Evolutionary conservation across 2,329 filamentous ascomycete species (phyloP).

Genomic region (Tolypocladium inflatum): DNA sequence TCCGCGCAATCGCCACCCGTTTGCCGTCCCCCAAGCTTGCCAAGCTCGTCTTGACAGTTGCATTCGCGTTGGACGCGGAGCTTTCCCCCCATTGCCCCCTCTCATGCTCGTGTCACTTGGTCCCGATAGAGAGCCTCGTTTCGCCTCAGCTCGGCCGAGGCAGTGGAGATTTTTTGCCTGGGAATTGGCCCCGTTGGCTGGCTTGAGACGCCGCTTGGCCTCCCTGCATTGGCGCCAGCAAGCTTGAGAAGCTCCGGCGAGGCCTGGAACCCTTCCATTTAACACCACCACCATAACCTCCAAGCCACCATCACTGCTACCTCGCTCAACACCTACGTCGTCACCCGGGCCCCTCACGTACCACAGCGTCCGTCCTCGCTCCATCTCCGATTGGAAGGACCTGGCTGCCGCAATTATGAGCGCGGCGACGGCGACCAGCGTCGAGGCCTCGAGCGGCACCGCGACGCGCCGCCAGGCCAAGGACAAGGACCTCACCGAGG

Average conservation of each 20-base stretch:
- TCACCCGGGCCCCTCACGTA: neutral
- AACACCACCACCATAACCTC: neutral
- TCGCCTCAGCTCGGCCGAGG: neutral
- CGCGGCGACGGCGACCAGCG: slow-evolving; percentile 28
- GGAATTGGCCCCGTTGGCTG: neutral
- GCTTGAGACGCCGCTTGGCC: neutral
- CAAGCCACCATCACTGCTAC: neutral
- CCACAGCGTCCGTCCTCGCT: neutral
- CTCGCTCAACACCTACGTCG: neutral
- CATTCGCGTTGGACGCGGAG: neutral
- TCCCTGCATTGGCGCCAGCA: neutral
- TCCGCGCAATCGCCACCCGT: neutral
- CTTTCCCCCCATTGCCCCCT: neutral
- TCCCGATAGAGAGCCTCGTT: neutral
- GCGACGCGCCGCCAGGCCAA: slow-evolving; percentile 14
- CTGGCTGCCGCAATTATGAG: slow-evolving; percentile 21
- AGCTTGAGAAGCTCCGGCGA: neutral
- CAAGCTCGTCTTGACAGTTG: neutral
- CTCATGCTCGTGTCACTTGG: neutral
- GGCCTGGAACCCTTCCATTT: neutral
- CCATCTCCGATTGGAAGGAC: neutral
- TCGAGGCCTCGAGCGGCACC: slow-evolving; percentile 18
- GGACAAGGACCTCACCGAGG: slow-evolving; percentile 14
- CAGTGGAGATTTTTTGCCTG: neutral
- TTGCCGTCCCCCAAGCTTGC: too few species aligned